These are phyloP conservation scores for Saccharomycodes ludwigii DNA, from an alignment of 805 yeast species.

Conservation along the genomic window DNA sequence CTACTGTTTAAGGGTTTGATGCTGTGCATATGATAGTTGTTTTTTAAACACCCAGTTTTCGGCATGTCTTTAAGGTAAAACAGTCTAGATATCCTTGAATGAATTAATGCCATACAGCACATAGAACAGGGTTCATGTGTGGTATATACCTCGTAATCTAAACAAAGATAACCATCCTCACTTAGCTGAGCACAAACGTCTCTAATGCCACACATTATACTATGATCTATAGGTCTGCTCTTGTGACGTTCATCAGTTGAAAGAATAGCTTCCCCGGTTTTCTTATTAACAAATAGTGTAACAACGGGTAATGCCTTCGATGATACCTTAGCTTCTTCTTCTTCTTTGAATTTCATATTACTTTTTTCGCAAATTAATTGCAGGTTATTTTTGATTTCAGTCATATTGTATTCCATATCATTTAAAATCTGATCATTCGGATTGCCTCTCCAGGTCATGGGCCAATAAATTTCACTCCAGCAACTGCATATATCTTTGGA, in stretches of 20 bases:
- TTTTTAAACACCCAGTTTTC: slow-evolving; percentile 43
- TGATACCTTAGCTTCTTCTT: slow-evolving; percentile 6
- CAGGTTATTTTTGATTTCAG: slow-evolving; percentile 26
- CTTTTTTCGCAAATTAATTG: slow-evolving; percentile 19
- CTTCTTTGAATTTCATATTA: slow-evolving; percentile 12
- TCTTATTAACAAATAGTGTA: slow-evolving; percentile 55
- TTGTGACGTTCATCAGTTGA: slow-evolving; percentile 28
- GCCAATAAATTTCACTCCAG: slow-evolving; percentile 75
- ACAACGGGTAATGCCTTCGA: slow-evolving; percentile 32
- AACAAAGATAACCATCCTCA: slow-evolving; percentile 47
- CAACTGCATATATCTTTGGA: slow-evolving; percentile 50
- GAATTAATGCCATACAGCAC: slow-evolving; percentile 94
- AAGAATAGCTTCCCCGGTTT: slow-evolving; percentile 26
- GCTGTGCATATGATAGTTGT: slow-evolving; percentile 63
- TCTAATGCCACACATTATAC: slow-evolving; percentile 61
- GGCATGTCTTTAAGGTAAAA: slow-evolving; percentile 41
- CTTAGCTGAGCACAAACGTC: slow-evolving; percentile 37
- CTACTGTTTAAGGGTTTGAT: slow-evolving; percentile 74
- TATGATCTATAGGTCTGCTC: slow-evolving; percentile 51
- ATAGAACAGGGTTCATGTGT: slow-evolving; percentile 94
- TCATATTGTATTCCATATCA: slow-evolving; percentile 38
- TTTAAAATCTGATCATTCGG: slow-evolving; percentile 63
- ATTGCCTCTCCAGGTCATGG: slow-evolving; percentile 87
- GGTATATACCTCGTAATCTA: slow-evolving; percentile 65
- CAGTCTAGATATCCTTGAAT: slow-evolving; percentile 67